Evolutionary conservation across 768 basidiomycete species (phyloP).

Genomic region (Clitopilus hobsonii): DNA sequence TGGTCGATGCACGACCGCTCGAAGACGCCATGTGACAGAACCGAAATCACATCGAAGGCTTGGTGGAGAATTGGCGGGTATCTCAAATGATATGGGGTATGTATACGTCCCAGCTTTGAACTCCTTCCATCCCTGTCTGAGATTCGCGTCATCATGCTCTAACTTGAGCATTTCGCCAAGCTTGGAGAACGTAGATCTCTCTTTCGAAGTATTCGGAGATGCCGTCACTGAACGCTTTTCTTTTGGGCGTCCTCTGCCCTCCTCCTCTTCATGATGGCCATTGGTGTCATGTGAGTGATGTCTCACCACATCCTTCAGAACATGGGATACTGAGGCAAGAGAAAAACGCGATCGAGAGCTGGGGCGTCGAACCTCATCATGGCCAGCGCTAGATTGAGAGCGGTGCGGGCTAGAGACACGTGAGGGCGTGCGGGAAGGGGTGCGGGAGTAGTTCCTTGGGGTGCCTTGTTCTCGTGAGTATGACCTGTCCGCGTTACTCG

Average conservation of each 20-base stretch:
- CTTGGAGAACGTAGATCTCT: conserved; percentile 30
- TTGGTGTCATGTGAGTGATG: conserved; percentile 21
- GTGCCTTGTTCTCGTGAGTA: neutral
- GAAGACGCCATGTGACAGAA: conserved; percentile 72
- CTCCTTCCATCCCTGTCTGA: conserved; percentile 70
- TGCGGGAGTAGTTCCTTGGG: neutral
- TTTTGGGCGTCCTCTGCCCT: conserved; percentile 30
- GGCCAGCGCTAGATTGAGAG: conserved; percentile 7
- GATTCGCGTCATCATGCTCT: conserved; percentile 34
- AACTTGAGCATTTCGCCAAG: conserved; percentile 36
- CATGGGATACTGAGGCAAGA: conserved; percentile 36
- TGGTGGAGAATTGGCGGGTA: conserved; percentile 78
- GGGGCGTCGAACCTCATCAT: conserved; percentile 12
- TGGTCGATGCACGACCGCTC: conserved; percentile 78
- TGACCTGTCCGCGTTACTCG: neutral
- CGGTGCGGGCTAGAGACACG: neutral
- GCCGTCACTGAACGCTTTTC: conserved; percentile 18
- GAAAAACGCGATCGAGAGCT: conserved; percentile 38
- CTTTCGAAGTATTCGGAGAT: conserved; percentile 16
- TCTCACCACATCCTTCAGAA: conserved; percentile 44
- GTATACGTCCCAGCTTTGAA: conserved; percentile 90
- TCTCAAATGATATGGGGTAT: conserved; percentile 88
- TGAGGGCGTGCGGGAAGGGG: neutral
- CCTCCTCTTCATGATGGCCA: conserved; percentile 15
- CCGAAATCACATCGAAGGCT: conserved; percentile 73